phyloP scores from a whole-genome alignment of 768 basidiomycete genomes.

The Sarcomyxa edulis region DNA sequence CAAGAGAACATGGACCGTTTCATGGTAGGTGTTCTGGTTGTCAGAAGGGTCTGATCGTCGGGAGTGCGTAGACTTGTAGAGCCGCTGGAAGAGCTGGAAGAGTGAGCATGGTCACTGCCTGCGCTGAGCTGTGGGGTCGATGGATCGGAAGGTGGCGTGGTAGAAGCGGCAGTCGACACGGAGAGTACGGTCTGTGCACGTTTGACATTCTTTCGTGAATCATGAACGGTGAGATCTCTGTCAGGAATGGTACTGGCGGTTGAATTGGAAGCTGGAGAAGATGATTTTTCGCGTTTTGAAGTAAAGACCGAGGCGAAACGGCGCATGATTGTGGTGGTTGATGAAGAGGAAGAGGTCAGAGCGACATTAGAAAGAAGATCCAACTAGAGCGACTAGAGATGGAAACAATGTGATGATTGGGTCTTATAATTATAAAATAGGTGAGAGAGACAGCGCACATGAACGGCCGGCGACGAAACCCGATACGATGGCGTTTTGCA shows the following conservation, averaged over 20 bases:
- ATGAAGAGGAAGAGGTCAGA: constrained; percentile 4
- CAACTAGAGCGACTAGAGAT: not conserved
- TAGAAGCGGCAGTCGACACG: too few relatives aligned
- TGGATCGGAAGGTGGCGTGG: constrained; percentile 16
- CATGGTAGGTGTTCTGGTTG: constrained; percentile 30
- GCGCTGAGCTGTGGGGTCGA: constrained; percentile 26
- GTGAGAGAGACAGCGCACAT: constrained; percentile 2
- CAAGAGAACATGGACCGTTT: constrained; percentile 50
- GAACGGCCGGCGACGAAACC: constrained; percentile 3
- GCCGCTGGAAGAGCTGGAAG: constrained; percentile 59
- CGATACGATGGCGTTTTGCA: too few relatives aligned
- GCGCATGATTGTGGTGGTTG: constrained; percentile 38
- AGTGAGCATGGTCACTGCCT: constrained; percentile 37
- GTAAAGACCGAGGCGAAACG: constrained; percentile 58
- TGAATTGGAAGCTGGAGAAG: constrained; percentile 12
- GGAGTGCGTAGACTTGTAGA: constrained; percentile 58
- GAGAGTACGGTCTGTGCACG: too few relatives aligned
- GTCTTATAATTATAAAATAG: not conserved
- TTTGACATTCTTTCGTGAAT: too few relatives aligned
- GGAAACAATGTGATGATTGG: constrained; percentile 4
- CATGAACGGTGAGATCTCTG: too few relatives aligned
- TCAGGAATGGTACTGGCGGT: constrained; percentile 7
- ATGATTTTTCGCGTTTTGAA: constrained; percentile 28
- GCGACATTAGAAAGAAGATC: constrained; percentile 8
- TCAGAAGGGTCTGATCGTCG: constrained; percentile 44